Conservation (phyloP, 2,329 filamentous ascomycete genomes). For the Arthrobotrys megalospora region DNA sequence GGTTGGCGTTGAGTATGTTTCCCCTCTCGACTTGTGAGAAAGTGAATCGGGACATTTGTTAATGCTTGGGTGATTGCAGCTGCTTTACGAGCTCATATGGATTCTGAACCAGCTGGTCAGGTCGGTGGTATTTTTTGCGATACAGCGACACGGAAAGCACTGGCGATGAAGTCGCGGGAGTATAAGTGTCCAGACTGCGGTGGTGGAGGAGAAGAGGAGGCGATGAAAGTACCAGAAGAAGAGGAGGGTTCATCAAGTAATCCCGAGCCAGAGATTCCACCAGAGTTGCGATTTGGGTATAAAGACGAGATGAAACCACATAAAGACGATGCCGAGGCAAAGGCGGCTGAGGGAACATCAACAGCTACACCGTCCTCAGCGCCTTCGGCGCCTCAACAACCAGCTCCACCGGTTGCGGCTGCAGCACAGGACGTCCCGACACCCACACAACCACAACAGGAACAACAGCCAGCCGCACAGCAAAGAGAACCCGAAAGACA, state of each 20-base stretch:
- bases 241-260: slow-evolving; percentile 62
- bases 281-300: slow-evolving; percentile 77
- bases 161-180: slow-evolving; percentile 77
- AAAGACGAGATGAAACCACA: slow-evolving; percentile 77
- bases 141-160: slow-evolving; percentile 76
- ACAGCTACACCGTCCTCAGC: no score
- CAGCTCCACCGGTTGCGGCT: neutral
- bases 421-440: neutral
- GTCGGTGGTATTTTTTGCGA: slow-evolving; percentile 87
- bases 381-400: neutral
- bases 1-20: slow-evolving; percentile 79
- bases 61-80: slow-evolving; percentile 65
- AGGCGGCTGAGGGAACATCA: neutral
- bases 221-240: slow-evolving; percentile 66
- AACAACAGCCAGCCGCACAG: slow-evolving; percentile 15
- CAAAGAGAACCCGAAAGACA: slow-evolving; percentile 4
- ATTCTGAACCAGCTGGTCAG: slow-evolving; percentile 88
- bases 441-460: slow-evolving; percentile 5
- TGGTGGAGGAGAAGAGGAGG: slow-evolving; percentile 68
- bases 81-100: slow-evolving; percentile 90
- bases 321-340: slow-evolving; percentile 49
- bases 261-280: slow-evolving; percentile 69
- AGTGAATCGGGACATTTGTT: neutral
- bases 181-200: slow-evolving; percentile 82
- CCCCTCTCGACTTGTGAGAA: slow-evolving; percentile 66